Conservation (phyloP, 2,329 filamentous ascomycete genomes). For the Penicillium carneum region DNA sequence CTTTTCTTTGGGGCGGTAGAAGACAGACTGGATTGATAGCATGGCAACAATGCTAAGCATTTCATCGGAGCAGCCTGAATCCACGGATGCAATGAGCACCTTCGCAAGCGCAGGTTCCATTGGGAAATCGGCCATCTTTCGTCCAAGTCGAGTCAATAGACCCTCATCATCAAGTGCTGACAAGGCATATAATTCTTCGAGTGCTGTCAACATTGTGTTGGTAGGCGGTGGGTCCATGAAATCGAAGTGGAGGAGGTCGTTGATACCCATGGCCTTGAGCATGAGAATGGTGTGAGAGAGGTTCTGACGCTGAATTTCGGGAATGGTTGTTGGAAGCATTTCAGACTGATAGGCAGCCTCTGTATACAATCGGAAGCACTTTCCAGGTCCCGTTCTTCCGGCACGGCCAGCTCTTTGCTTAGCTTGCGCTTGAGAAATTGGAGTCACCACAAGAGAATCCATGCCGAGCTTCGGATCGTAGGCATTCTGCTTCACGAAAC, state of each 20-base stretch:
- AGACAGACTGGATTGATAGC: slow-evolving; percentile 85
- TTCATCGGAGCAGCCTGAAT: slow-evolving; percentile 89
- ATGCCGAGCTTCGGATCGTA: slow-evolving; percentile 98
- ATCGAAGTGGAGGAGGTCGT: slow-evolving; percentile 94
- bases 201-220: slow-evolving; percentile 94
- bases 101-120: slow-evolving; percentile 96
- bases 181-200: slow-evolving; percentile 93
- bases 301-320: slow-evolving; percentile 95
- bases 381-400: slow-evolving; percentile 91
- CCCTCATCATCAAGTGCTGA: slow-evolving; percentile 94
- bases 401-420: slow-evolving; percentile 93
- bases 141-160: slow-evolving; percentile 84
- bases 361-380: slow-evolving; percentile 94
- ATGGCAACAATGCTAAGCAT: slow-evolving; percentile 93
- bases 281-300: slow-evolving; percentile 91
- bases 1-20: slow-evolving; percentile 97
- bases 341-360: slow-evolving; percentile 95
- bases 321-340: slow-evolving; percentile 94
- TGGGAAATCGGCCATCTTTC: slow-evolving; percentile 98
- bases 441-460: slow-evolving; percentile 94
- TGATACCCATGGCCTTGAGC: slow-evolving; percentile 99
- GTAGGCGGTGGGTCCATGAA: slow-evolving; percentile 99
- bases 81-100: slow-evolving; percentile 84
- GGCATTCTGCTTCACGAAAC: slow-evolving; percentile 96
- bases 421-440: slow-evolving; percentile 94